phyloP scores from a whole-genome alignment of 202 grass and related monocot genomes.

The Elaeis oleifera region DNA sequence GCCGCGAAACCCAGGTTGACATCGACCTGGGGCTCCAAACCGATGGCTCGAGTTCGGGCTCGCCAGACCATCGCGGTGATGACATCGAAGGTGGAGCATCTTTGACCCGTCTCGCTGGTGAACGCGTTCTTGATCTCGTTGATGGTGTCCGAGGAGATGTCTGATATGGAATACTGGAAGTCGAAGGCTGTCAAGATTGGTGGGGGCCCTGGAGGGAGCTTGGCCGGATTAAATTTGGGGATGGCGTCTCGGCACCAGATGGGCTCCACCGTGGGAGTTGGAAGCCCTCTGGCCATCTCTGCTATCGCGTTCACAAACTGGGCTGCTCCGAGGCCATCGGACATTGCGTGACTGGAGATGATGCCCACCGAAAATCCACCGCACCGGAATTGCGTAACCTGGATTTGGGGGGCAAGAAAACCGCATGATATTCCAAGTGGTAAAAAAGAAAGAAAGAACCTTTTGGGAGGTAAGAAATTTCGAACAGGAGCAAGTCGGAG shows the following conservation, averaged over 20 bases:
- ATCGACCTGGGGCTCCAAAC: neutral
- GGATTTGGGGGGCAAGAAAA: neutral
- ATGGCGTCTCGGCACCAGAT: constrained; percentile 2
- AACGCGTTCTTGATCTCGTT: neutral
- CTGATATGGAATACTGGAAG: neutral
- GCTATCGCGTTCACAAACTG: neutral
- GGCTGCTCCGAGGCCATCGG: neutral
- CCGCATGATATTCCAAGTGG: too few relatives aligned
- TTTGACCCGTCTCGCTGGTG: neutral
- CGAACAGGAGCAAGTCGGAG: too few relatives aligned
- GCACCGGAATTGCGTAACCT: neutral
- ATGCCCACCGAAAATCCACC: neutral
- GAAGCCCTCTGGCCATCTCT: constrained; percentile 1
- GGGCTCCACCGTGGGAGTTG: neutral
- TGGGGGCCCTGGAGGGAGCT: neutral
- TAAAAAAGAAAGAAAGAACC: too few relatives aligned
- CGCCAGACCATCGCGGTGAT: constrained; percentile 1
- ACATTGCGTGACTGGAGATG: neutral
- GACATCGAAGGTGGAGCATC: constrained; percentile 1
- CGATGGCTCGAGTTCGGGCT: neutral
- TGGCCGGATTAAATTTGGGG: neutral
- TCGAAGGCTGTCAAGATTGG: neutral
- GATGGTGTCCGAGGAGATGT: neutral
- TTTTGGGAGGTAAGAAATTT: too few relatives aligned
- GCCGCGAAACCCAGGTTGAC: neutral